Base-by-base conservation (phyloP, 2,329 filamentous ascomycete species). In the Aspergillus sp. region DNA sequence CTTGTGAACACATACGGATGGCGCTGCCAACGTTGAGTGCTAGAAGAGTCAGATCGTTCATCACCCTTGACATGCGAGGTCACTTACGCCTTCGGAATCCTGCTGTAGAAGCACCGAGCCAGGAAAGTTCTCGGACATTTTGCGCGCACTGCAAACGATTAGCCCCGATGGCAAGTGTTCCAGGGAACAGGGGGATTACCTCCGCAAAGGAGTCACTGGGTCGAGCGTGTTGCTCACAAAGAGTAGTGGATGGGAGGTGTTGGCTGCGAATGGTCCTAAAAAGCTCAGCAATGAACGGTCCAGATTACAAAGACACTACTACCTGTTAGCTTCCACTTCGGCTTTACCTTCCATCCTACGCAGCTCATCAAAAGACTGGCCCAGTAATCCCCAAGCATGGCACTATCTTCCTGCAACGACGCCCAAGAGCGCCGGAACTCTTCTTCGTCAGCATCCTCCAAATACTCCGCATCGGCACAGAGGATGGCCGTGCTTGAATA, bases 151-250 rank as follows among this genome's bases (percentile, higher is more conserved):
- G 41, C n/a, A n/a, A 30, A 9, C 2, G 10, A 23, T 67, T 51
- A 68, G 63, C n/a, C 50, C 6, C 3, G 5, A 38, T 38, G 19
- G 7, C 15, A 3, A n/a, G 5, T 7, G 25, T 10, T 1, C 17
- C 13, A 19, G 28, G 32, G 21, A n/a, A 43, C 12, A 10, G n/a
- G 47, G 28, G 13, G 43, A 10, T 19, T 63, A 74, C 72, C 67
- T 76, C 19, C 64, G 60, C 51, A 87, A 71, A 3, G 85, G 85
- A 0, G 85, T 88, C 0, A 88, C 83, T 0, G 87, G 86, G 59
- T 88, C 86, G 13, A 82, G 77, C 0, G 81, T 83, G 66, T 84
- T 87, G 38, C 81, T 82, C 12, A 87, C 73, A 67, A 86, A 84
- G 6, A 88, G 76, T 32, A 88, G 75, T 0, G 86, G 86, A 63